phyloP scores from a whole-genome alignment of 371 early-diverging fungal species.

The Capillidium heterosporum region DNA sequence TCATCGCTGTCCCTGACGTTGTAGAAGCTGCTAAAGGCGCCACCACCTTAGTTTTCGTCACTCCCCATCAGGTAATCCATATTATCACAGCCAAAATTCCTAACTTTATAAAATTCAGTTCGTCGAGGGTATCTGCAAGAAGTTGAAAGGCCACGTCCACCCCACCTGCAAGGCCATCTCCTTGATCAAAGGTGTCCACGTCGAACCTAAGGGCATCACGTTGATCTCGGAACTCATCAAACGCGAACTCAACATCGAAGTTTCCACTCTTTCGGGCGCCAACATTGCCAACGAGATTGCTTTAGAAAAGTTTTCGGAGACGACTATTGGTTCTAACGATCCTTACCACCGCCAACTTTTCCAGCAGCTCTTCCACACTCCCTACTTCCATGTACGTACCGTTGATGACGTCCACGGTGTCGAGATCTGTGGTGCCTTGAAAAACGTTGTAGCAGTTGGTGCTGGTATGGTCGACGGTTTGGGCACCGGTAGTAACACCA shows the following conservation, averaged over 20 bases:
- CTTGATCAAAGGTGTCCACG: conserved; percentile 48
- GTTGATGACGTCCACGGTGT: conserved; percentile 79
- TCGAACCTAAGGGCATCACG: conserved; percentile 31
- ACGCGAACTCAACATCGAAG: conserved; percentile 50
- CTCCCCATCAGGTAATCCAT: conserved; percentile 73
- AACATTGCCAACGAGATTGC: conserved; percentile 98
- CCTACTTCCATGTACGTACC: conserved; percentile 69
- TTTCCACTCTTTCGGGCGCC: conserved; percentile 90
- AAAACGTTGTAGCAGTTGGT: conserved; percentile 97
- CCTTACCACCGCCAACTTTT: conserved; percentile 35
- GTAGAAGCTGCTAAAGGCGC: conserved; percentile 55
- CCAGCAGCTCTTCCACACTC: conserved; percentile 66
- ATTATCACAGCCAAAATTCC: neutral
- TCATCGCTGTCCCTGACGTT: conserved; percentile 72
- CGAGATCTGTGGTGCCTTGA: conserved; percentile 95
- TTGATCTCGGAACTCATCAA: conserved; percentile 79
- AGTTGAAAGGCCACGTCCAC: conserved; percentile 49
- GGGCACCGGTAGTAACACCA: conserved; percentile 76
- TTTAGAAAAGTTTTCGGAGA: conserved; percentile 83
- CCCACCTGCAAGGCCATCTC: conserved; percentile 74
- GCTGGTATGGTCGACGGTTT: conserved; percentile 86
- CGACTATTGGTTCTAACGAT: conserved; percentile 72
- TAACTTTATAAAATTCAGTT: conserved; percentile 28
- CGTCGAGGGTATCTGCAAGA: conserved; percentile 60
- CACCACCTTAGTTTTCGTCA: conserved; percentile 83